Conservation (phyloP, 257 asterid species). For the Gentiana macrophylla region DNA sequence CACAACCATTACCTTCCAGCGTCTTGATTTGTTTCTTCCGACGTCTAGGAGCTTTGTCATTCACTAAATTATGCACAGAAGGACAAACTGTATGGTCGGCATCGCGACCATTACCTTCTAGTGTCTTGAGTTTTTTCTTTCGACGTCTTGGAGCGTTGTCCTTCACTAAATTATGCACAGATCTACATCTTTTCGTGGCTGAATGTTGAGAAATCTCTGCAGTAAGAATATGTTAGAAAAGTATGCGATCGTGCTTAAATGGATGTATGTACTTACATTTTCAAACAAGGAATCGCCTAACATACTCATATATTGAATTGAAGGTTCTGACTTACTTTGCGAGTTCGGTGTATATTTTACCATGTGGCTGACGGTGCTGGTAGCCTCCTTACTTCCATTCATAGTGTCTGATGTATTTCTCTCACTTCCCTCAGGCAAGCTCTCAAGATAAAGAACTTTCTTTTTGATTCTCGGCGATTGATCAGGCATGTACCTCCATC, state of each 20-base stretch:
- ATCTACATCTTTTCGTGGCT: constrained; percentile 5
- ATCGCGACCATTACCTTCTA: neutral
- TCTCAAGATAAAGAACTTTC: constrained; percentile 7
- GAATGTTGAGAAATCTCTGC: constrained; percentile 8
- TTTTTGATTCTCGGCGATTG: constrained; percentile 23
- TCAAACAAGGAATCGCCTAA: constrained; percentile 16
- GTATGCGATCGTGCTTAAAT: neutral
- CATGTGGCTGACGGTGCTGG: constrained; percentile 1
- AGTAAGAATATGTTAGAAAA: constrained; percentile 3
- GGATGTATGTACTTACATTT: neutral
- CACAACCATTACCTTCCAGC: neutral
- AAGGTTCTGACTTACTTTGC: constrained; percentile 10
- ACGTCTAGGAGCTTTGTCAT: neutral
- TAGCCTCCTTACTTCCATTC: constrained; percentile 17
- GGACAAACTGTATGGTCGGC: neutral
- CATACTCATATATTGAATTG: constrained; percentile 5
- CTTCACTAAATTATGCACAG: neutral
- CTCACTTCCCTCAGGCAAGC: constrained; percentile 9
- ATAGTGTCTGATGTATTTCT: constrained; percentile 10
- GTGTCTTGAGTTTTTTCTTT: neutral
- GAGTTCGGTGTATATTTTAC: neutral
- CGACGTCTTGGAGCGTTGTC: neutral
- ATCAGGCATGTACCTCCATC: constrained; percentile 31
- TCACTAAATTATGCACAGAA: neutral
- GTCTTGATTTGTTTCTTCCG: neutral